Evolutionary conservation across 352 stramenopile genomes (phyloP).

Genomic region (Globisporangium parvum): DNA sequence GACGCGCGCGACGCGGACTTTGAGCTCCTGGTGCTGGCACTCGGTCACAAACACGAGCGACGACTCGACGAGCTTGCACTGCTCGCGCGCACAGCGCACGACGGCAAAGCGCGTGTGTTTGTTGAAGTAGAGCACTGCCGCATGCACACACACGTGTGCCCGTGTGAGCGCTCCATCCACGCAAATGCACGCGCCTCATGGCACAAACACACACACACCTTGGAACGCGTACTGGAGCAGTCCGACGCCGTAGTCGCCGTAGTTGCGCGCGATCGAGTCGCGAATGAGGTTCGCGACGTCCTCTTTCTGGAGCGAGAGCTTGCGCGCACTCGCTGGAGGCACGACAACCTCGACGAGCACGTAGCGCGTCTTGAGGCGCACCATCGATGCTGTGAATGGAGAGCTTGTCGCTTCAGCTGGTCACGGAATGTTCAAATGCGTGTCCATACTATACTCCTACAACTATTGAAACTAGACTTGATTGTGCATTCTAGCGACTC

Average conservation of each 20-base stretch:
- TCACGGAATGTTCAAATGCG: no score
- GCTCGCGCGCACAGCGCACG: slow-evolving; percentile 59
- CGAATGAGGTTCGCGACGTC: slow-evolving; percentile 48
- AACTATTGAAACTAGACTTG: no score
- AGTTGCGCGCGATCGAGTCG: slow-evolving; percentile 59
- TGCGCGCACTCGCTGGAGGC: slow-evolving; percentile 24
- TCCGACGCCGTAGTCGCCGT: slow-evolving; percentile 62
- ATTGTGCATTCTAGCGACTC: no score
- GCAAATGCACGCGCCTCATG: background rate
- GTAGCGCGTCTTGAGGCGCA: slow-evolving; percentile 76
- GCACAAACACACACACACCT: slow-evolving; percentile 22
- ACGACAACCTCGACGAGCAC: slow-evolving; percentile 51
- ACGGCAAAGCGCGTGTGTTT: slow-evolving; percentile 40
- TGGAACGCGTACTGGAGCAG: slow-evolving; percentile 75
- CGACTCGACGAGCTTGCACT: slow-evolving; percentile 69
- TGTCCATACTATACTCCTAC: no score
- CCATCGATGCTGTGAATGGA: slow-evolving; percentile 26
- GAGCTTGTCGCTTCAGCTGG: no score
- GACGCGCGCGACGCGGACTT: slow-evolving; percentile 52
- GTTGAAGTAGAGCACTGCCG: slow-evolving; percentile 61
- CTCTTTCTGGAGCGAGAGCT: slow-evolving; percentile 48
- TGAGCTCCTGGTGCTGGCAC: slow-evolving; percentile 49
- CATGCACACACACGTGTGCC: background rate
- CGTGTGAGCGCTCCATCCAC: background rate
- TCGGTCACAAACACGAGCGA: slow-evolving; percentile 71